These are phyloP conservation scores for Hygrophorus pudorinus DNA, from an alignment of 768 basidiomycete species.

Conservation along the genomic window DNA sequence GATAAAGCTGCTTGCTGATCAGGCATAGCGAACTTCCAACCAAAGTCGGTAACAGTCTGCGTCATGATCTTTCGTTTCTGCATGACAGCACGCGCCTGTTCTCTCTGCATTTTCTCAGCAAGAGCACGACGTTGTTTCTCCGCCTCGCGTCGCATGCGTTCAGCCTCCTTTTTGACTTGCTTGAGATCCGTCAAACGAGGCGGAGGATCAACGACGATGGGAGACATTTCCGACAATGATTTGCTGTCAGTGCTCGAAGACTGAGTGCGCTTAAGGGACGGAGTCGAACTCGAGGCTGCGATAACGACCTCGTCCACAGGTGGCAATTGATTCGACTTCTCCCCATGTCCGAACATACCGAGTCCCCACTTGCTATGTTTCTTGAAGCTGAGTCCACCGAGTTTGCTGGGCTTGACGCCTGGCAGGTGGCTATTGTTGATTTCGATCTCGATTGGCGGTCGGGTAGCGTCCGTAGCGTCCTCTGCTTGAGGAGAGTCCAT, in stretches of 20 bases:
- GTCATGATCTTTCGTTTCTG: constrained; percentile 76
- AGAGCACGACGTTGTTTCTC: constrained; percentile 77
- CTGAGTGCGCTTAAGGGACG: constrained; percentile 70
- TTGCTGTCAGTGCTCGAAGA: constrained; percentile 68
- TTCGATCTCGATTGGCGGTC: constrained; percentile 38
- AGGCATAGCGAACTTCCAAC: constrained; percentile 32
- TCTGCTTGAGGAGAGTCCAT: constrained; percentile 57
- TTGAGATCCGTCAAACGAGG: constrained; percentile 48
- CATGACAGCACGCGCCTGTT: constrained; percentile 89
- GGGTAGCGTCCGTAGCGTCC: constrained; percentile 25
- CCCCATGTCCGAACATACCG: constrained; percentile 57
- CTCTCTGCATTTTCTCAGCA: constrained; percentile 64
- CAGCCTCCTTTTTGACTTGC: constrained; percentile 75
- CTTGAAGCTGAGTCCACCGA: constrained; percentile 55
- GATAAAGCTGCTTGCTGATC: constrained; percentile 35
- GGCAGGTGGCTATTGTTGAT: constrained; percentile 28
- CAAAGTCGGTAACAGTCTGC: constrained; percentile 48
- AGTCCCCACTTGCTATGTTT: constrained; percentile 61
- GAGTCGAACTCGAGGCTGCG: constrained; percentile 36
- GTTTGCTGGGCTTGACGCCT: constrained; percentile 45
- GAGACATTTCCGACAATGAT: constrained; percentile 49
- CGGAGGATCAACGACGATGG: constrained; percentile 22
- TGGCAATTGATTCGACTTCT: constrained; percentile 59
- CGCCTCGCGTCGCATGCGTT: constrained; percentile 67
- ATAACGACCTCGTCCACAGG: constrained; percentile 66